These are phyloP conservation scores for Straminergon stramineum DNA, from an alignment of 225 moss, liverwort and hornwort species.

Conservation along the genomic window DNA sequence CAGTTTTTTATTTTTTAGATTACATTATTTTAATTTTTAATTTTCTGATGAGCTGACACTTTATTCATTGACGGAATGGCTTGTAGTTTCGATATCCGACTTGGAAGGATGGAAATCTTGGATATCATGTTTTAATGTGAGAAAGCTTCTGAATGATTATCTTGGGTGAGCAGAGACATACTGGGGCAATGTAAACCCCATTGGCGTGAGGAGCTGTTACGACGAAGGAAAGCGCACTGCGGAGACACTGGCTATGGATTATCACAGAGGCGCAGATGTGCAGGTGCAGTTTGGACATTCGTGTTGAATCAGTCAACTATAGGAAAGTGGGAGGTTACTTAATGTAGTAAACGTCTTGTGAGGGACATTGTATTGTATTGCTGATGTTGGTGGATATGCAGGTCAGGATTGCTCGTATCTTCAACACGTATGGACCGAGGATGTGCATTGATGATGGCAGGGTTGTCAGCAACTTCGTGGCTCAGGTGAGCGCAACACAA, in stretches of 20 bases:
- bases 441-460: constrained; percentile 66
- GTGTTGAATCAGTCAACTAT: background rate
- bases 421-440: constrained; percentile 56
- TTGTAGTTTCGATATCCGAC: background rate
- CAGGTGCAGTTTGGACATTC: constrained; percentile 5
- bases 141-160: background rate
- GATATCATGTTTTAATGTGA: background rate
- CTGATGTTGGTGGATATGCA: background rate
- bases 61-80: background rate
- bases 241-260: constrained; percentile 47
- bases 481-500: constrained; percentile 21
- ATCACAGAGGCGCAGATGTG: constrained; percentile 41
- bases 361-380: background rate
- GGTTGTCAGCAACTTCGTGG: constrained; percentile 61
- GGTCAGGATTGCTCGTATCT: constrained; percentile 62
- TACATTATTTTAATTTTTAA: too few species aligned
- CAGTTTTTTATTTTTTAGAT: background rate
- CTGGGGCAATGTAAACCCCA: constrained; percentile 51
- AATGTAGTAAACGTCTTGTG: background rate
- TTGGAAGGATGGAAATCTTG: background rate
- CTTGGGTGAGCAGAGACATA: constrained; percentile 33
- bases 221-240: constrained; percentile 54
- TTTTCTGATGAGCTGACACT: background rate
- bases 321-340: background rate
- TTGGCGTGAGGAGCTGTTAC: constrained; percentile 47